Percentiles rank a stretch among this genome's conserved stretches.
phyloP scores from a whole-genome alignment of 2,329 filamentous ascomycete genomes.

The Atkinsonella hypoxylon region DNA sequence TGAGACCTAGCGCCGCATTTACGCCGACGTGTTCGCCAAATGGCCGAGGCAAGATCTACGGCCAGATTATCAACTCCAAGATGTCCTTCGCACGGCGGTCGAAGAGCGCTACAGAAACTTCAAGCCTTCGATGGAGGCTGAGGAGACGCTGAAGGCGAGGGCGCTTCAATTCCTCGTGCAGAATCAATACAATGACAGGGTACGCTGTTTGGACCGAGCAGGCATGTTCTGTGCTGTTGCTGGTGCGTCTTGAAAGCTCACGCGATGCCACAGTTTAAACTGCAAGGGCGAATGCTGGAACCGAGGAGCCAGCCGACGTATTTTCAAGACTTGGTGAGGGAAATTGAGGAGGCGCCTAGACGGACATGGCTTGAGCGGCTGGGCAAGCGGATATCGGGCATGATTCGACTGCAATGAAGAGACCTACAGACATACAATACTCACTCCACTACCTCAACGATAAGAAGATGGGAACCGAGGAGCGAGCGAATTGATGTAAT shows the following conservation, averaged over 20 bases:
- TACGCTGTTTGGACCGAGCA: too few relatives aligned
- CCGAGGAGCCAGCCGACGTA: constrained; percentile 54
- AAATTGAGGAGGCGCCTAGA: constrained; percentile 51
- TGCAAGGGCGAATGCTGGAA: constrained; percentile 37
- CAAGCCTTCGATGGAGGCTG: constrained; percentile 27
- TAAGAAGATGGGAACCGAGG: too few relatives aligned
- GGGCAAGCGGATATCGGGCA: constrained; percentile 43
- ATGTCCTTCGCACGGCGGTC: constrained; percentile 32
- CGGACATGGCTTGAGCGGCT: constrained; percentile 41
- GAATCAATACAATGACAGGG: constrained; percentile 45
- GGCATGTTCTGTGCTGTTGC: not conserved
- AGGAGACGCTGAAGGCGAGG: constrained; percentile 45
- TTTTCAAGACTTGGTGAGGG: constrained; percentile 46
- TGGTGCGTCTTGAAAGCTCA: not conserved
- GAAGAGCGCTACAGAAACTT: constrained; percentile 22
- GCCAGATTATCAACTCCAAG: constrained; percentile 49
- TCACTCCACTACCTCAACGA: not conserved
- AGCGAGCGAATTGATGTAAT: too few relatives aligned
- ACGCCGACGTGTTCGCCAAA: constrained; percentile 29
- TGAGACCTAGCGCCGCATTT: constrained; percentile 21
- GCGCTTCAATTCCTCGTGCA: constrained; percentile 47
- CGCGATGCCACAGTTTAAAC: constrained; percentile 20
- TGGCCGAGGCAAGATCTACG: constrained; percentile 56
- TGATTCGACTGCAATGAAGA: constrained; percentile 43
- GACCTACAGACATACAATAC: too few relatives aligned